Evolutionary conservation across 306 rosid genomes (phyloP).

Genomic region (Vicia faba): DNA sequence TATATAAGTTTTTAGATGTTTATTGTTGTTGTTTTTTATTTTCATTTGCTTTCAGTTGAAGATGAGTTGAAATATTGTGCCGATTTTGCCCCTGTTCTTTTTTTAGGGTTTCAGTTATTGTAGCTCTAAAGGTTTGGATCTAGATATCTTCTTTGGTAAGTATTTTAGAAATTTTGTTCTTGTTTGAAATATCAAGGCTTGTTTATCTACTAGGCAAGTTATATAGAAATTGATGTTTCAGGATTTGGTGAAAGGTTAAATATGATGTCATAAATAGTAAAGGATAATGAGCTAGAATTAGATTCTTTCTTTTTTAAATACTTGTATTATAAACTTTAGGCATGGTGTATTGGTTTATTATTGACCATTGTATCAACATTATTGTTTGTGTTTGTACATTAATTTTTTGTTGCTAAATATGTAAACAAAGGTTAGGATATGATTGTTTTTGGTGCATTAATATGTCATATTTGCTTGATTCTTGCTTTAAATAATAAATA

Average conservation of each 20-base stretch:
- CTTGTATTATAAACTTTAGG: too few relatives aligned
- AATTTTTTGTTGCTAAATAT: too few relatives aligned
- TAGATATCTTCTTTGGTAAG: constrained; percentile 33
- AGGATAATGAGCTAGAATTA: too few relatives aligned
- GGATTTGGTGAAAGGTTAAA: constrained; percentile 19
- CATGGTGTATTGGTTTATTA: too few relatives aligned
- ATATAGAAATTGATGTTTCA: constrained; percentile 11
- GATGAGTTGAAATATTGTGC: constrained; percentile 22
- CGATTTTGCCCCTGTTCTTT: constrained; percentile 10
- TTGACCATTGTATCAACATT: too few relatives aligned
- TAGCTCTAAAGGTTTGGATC: constrained; percentile 42
- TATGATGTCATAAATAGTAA: constrained; percentile 6
- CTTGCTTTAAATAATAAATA: too few relatives aligned
- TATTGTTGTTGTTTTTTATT: not conserved
- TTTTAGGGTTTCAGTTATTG: constrained; percentile 29
- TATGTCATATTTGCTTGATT: too few relatives aligned
- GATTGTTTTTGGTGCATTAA: too few relatives aligned
- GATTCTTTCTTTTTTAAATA: too few relatives aligned
- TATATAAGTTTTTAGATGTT: not conserved
- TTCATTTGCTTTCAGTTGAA: not conserved
- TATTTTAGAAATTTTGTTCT: not conserved
- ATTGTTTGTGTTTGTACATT: too few relatives aligned
- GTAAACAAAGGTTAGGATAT: too few relatives aligned
- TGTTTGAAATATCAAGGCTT: not conserved
- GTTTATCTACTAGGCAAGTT: constrained; percentile 1